Evolutionary conservation across 2,329 filamentous ascomycete genomes (phyloP), one percentile per base, ranked within the genome.

Genomic region (Aspergillus pseudotamarii): DNA sequence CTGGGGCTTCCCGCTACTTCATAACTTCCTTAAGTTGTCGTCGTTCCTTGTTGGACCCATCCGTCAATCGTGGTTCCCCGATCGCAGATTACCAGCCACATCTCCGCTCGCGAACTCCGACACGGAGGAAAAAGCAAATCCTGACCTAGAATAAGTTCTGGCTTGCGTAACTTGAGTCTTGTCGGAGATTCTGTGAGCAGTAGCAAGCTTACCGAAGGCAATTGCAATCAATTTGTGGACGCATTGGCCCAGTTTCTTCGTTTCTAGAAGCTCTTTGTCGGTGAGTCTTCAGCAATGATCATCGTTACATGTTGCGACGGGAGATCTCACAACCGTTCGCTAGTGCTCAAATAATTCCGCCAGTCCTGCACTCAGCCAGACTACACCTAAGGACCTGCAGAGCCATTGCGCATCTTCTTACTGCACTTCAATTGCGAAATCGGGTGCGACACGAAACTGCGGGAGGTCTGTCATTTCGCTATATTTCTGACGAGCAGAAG

Each of bases 191-290:
- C 57, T 32, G 41, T 46, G 57, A 8, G 14, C 16, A 41, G 21
- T n/a, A 19, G 16, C 28, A 2, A 32, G 11, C 10, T 9, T 58
- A 8, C 14, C 32, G 41, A 45, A 43, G 21, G 36, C 28, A 32
- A 32, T 58, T 32, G 56, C 19, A 46, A n/a, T 26, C 23, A 43
- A 59, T 59, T 23, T 9, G 21, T 38, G 32, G 32, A 32, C 34
- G 57, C 57, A 41, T 59, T 38, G 57, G 53, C 57, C 34, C 28
- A 23, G 50, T 38, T 30, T 28, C 32, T 50, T 59, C 30, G 30
- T 19, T 50, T 51, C 46, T 51, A 53, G 57, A 53, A 53, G 57
- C 48, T 34, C 48, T 53, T 43, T 30, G 41, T 58, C 56, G 28
- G 36, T 46, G 28, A 46, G 28, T 43, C n/a, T n/a, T 9, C 4